phyloP scores from a whole-genome alignment of 352 stramenopile genomes.

The Globisporangium middletonii region DNA sequence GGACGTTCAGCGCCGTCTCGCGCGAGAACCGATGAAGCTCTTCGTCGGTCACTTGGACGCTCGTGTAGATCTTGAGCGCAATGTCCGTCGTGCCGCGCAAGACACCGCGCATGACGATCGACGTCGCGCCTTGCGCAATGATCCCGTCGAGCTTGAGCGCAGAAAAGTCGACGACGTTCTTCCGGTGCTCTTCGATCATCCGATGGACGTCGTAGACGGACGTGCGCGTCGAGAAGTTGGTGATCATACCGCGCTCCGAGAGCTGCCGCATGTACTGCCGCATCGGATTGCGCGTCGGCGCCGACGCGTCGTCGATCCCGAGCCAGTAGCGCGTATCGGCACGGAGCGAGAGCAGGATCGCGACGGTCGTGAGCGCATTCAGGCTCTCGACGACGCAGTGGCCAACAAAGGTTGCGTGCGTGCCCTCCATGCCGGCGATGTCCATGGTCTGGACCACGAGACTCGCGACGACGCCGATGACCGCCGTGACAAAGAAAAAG shows the following conservation, averaged over 20 bases:
- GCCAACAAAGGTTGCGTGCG: slow-evolving; percentile 27
- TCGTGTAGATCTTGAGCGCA: slow-evolving; percentile 84
- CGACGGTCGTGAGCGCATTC: slow-evolving; percentile 59
- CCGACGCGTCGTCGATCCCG: slow-evolving; percentile 61
- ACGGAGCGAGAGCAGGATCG: slow-evolving; percentile 66
- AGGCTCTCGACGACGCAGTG: slow-evolving; percentile 45
- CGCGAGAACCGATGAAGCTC: slow-evolving; percentile 77
- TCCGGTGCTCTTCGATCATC: slow-evolving; percentile 83
- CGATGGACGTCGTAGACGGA: slow-evolving; percentile 86
- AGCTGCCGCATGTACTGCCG: slow-evolving; percentile 69
- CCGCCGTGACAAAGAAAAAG: slow-evolving; percentile 70
- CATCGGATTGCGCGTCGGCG: slow-evolving; percentile 46
- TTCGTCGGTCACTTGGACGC: slow-evolving; percentile 77
- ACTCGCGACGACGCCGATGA: slow-evolving; percentile 36
- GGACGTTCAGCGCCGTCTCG: slow-evolving; percentile 74
- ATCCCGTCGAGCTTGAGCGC: slow-evolving; percentile 67
- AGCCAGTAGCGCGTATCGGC: slow-evolving; percentile 84
- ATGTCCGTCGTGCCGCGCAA: slow-evolving; percentile 53
- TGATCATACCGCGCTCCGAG: slow-evolving; percentile 80
- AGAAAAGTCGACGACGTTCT: slow-evolving; percentile 81
- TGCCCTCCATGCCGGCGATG: slow-evolving; percentile 21
- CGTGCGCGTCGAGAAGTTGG: slow-evolving; percentile 83
- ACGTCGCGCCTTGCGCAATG: slow-evolving; percentile 72
- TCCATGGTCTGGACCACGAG: slow-evolving; percentile 50
- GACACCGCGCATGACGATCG: slow-evolving; percentile 75